phyloP scores from a whole-genome alignment of 2,329 filamentous ascomycete genomes.

The Phyllosticta citriasiana region DNA sequence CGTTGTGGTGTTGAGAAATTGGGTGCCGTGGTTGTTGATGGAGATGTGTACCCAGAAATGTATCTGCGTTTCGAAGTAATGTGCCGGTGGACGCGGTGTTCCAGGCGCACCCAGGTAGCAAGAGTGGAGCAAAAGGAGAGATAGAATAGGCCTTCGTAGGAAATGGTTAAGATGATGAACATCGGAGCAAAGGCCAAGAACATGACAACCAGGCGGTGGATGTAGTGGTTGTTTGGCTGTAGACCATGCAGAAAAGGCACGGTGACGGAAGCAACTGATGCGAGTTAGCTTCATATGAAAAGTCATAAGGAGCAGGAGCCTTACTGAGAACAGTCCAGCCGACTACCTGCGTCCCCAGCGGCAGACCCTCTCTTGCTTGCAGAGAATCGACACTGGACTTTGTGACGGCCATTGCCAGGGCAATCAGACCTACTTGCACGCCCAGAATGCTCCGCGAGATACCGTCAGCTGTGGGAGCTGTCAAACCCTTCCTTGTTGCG shows the following conservation, averaged over 20 bases:
- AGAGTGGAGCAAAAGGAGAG: constrained; percentile 71
- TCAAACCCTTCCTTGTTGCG: constrained; percentile 20
- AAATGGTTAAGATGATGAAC: constrained; percentile 94
- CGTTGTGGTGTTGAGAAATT: constrained; percentile 20
- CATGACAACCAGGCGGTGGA: constrained; percentile 78
- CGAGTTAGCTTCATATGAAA: constrained; percentile 11
- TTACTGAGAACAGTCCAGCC: constrained; percentile 72
- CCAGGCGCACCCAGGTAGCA: constrained; percentile 83
- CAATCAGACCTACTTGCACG: constrained; percentile 62
- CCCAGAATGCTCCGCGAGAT: constrained; percentile 54
- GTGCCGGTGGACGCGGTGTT: constrained; percentile 60
- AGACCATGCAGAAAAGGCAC: constrained; percentile 75
- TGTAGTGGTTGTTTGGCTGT: constrained; percentile 74
- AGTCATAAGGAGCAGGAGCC: constrained; percentile 14
- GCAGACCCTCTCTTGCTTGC: constrained; percentile 75
- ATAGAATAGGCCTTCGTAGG: constrained; percentile 95
- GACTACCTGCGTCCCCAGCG: constrained; percentile 75
- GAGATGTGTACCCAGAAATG: constrained; percentile 15
- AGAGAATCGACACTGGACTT: constrained; percentile 75
- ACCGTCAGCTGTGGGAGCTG: constrained; percentile 27
- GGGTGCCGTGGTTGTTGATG: constrained; percentile 14
- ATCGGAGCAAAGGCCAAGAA: constrained; percentile 89
- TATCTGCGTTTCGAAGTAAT: constrained; percentile 11
- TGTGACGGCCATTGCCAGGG: constrained; percentile 77
- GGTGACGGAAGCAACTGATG: constrained; percentile 57